A percentile compares a stretch with the other conserved stretches of the same genome.
Evolutionary conservation across 768 basidiomycete genomes (phyloP).

Genomic region (Tephrocybe sp.): DNA sequence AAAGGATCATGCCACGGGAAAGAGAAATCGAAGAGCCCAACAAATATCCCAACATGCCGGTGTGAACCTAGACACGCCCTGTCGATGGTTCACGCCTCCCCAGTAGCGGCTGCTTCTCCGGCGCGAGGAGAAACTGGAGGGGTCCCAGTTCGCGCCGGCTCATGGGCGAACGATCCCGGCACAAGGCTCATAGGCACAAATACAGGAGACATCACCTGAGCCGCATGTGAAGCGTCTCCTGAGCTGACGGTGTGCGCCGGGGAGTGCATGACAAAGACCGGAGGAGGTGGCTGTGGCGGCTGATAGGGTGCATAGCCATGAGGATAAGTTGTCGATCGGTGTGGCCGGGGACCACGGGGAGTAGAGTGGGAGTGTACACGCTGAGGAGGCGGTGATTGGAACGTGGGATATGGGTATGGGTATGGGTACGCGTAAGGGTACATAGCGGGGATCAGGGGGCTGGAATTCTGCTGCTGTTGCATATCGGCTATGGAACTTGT

Average conservation of each 20-base stretch:
- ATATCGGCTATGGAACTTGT: slow-evolving; percentile 13
- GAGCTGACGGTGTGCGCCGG: slow-evolving; percentile 15
- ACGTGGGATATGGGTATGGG: slow-evolving; percentile 25
- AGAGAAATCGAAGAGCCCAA: too few species aligned
- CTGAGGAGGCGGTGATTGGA: slow-evolving; percentile 10
- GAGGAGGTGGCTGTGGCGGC: slow-evolving; percentile 27
- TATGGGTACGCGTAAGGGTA: slow-evolving; percentile 34
- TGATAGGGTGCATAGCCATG: slow-evolving; percentile 32
- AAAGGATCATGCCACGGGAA: too few species aligned
- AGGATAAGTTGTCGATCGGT: slow-evolving; percentile 24
- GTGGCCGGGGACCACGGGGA: slow-evolving; percentile 21
- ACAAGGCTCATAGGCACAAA: slow-evolving; percentile 20
- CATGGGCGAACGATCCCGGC: slow-evolving; percentile 12
- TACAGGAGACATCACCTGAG: slow-evolving; percentile 17
- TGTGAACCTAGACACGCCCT: too few species aligned
- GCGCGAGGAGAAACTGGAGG: slow-evolving; percentile 8
- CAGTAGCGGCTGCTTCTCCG: neutral
- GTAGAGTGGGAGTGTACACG: slow-evolving; percentile 15
- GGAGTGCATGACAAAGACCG: slow-evolving; percentile 24
- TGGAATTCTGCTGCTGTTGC: slow-evolving; percentile 8
- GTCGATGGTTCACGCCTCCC: slow-evolving; percentile 1
- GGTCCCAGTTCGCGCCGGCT: neutral
- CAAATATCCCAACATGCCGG: too few species aligned
- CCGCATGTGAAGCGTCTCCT: slow-evolving; percentile 4
- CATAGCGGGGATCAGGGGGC: slow-evolving; percentile 27